Percentiles rank a stretch among this genome's conserved stretches.
Conservation (phyloP, 805 yeast genomes). For the Teunomyces aglyptinius region DNA sequence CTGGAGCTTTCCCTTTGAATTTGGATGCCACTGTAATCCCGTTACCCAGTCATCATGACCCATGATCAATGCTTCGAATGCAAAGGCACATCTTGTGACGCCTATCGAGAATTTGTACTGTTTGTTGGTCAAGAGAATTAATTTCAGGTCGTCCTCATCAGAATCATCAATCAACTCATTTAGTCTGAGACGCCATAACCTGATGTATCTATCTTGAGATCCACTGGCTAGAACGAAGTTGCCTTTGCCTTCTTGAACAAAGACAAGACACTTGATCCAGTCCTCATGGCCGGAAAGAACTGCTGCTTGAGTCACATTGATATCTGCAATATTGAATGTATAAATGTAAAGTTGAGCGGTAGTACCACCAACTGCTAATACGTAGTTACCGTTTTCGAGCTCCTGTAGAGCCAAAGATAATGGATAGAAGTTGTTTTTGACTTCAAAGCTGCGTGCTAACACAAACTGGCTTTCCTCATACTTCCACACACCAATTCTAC, state of each 20-base stretch:
- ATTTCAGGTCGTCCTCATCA: constrained; percentile 52
- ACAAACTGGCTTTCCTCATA: constrained; percentile 19
- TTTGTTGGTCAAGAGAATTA: constrained; percentile 64
- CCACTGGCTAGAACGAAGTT: constrained; percentile 79
- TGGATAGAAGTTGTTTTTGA: constrained; percentile 52
- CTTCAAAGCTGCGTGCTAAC: constrained; percentile 29
- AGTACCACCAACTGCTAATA: constrained; percentile 76
- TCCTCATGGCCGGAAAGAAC: constrained; percentile 88
- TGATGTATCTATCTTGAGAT: constrained; percentile 87
- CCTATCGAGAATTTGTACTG: constrained; percentile 57
- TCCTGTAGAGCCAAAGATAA: constrained; percentile 33
- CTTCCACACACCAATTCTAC: constrained; percentile 54
- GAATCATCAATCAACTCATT: constrained; percentile 56
- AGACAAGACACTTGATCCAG: constrained; percentile 80
- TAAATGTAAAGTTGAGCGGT: constrained; percentile 52
- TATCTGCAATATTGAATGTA: constrained; percentile 31
- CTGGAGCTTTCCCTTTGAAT: constrained; percentile 37
- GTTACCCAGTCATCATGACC: constrained; percentile 99
- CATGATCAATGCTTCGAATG: constrained; percentile 89
- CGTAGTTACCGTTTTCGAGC: constrained; percentile 32
- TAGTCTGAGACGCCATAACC: constrained; percentile 77
- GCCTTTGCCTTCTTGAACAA: constrained; percentile 48
- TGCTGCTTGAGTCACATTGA: constrained; percentile 43
- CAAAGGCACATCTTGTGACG: constrained; percentile 50
- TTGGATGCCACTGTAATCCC: constrained; percentile 77